phyloP scores from a whole-genome alignment of 805 yeast genomes.

The Wickerhamomyces subpelliculosus region DNA sequence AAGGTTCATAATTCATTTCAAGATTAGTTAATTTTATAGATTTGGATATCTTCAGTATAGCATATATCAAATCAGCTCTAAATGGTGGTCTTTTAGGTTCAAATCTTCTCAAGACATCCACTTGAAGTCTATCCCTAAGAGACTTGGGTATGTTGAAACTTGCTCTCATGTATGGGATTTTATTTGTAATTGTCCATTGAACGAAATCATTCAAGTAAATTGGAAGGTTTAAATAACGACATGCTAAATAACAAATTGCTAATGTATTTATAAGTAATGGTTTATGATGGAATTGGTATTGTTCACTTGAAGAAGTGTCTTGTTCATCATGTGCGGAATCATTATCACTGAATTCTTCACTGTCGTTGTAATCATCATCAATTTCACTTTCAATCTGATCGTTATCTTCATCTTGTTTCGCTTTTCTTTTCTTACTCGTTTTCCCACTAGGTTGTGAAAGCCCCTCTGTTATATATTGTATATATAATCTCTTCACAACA shows the following conservation, averaged over 20 bases:
- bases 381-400: no score
- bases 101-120: constrained; percentile 27
- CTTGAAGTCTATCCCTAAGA: constrained; percentile 32
- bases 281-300: no score
- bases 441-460: no score
- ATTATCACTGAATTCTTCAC: no score
- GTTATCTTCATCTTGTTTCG: constrained; percentile 5
- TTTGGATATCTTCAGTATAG: constrained; percentile 15
- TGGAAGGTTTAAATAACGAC: constrained; percentile 42
- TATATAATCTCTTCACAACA: constrained; percentile 34
- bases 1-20: constrained; percentile 27
- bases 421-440: no score
- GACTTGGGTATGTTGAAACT: constrained; percentile 31
- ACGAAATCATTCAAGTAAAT: constrained; percentile 43
- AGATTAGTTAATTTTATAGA: neutral
- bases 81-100: constrained; percentile 35
- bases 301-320: no score
- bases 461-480: no score
- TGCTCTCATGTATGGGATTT: constrained; percentile 43
- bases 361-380: no score
- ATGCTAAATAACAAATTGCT: constrained; percentile 43
- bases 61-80: constrained; percentile 28
- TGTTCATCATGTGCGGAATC: no score
- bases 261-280: constrained; percentile 13
- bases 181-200: constrained; percentile 32